A percentile compares a stretch with the other conserved stretches of the same genome.
phyloP scores from a whole-genome alignment of 345 rosid species.

The Bretschneidera sinensis region DNA sequence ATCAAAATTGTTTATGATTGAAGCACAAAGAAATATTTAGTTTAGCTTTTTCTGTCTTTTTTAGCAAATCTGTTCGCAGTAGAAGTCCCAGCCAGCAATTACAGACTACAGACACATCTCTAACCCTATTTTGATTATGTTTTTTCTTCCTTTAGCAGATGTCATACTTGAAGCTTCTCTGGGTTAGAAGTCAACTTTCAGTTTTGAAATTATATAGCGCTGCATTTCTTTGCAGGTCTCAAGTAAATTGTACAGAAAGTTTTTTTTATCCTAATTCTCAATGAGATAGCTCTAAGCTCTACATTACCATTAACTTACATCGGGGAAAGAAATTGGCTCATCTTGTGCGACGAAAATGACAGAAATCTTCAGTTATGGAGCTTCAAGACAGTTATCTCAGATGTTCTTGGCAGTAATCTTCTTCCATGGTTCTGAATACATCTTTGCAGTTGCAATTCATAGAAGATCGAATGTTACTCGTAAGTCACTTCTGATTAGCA shows the following conservation, averaged over 20 bases:
- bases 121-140: not conserved
- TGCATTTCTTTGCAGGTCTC: conserved; percentile 35
- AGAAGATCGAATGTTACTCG: conserved; percentile 49
- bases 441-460: conserved; percentile 45
- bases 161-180: conserved; percentile 15
- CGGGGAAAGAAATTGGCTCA: not conserved
- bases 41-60: not conserved
- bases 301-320: not conserved
- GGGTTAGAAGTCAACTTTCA: conserved; percentile 8
- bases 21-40: too few relatives aligned
- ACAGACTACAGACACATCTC: not conserved
- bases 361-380: conserved; percentile 42
- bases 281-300: conserved; percentile 8
- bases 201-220: conserved; percentile 13
- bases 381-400: conserved; percentile 49
- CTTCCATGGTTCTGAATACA: conserved; percentile 60
- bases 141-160: not conserved
- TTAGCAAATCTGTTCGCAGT: not conserved
- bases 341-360: conserved; percentile 30
- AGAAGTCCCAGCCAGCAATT: not conserved
- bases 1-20: too few relatives aligned
- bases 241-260: conserved; percentile 6
- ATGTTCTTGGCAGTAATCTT: conserved; percentile 44
- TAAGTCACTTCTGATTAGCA: conserved; percentile 59
- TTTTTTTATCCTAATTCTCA: not conserved